phyloP scores from a whole-genome alignment of 176 grass and related monocot genomes.

The Alloteropsis semialata region DNA sequence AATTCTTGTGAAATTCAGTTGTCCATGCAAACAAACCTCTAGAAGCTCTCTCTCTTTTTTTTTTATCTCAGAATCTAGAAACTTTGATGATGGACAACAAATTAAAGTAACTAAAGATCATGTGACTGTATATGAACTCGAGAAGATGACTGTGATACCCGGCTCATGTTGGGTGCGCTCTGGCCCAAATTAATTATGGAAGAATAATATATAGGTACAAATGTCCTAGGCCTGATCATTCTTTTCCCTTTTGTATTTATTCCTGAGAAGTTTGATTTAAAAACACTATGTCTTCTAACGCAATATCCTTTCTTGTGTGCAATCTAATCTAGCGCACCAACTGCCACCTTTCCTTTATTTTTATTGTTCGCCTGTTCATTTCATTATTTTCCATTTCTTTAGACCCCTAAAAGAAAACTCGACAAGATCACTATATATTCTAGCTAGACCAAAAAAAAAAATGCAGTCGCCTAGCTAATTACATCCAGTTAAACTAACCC shows the following conservation, averaged over 20 bases:
- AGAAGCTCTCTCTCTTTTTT: too few relatives aligned
- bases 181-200: slow-evolving; percentile 30
- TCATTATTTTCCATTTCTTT: slow-evolving; percentile 11
- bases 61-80: too few relatives aligned
- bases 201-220: slow-evolving; percentile 24
- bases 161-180: slow-evolving; percentile 23
- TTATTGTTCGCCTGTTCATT: slow-evolving; percentile 9
- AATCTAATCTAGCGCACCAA: slow-evolving; percentile 49
- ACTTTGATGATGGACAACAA: neutral
- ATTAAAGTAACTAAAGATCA: slow-evolving; percentile 28
- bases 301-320: slow-evolving; percentile 18
- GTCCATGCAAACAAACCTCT: neutral
- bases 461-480: slow-evolving; percentile 1
- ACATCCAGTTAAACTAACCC: neutral
- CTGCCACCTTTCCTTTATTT: slow-evolving; percentile 15
- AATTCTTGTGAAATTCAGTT: neutral
- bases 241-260: slow-evolving; percentile 26
- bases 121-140: slow-evolving; percentile 28
- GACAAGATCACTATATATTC: neutral
- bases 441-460: slow-evolving; percentile 3
- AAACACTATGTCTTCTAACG: neutral
- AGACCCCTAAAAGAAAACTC: neutral
- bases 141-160: slow-evolving; percentile 30
- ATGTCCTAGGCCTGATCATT: neutral
- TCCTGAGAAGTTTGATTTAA: neutral